phyloP scores from a whole-genome alignment of 352 stramenopile species.

The Blastocystis sp. region DNA sequence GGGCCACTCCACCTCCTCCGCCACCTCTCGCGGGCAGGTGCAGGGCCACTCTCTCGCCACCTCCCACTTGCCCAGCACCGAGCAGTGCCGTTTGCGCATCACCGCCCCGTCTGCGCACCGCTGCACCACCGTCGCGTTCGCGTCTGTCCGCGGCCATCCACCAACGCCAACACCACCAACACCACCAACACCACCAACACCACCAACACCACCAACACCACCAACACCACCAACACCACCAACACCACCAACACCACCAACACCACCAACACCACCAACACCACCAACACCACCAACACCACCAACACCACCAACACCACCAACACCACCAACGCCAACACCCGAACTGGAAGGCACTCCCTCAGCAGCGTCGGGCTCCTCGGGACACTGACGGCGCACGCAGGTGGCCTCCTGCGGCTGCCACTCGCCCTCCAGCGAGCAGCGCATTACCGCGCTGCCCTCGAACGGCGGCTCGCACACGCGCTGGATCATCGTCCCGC shows the following conservation, averaged over 20 bases:
- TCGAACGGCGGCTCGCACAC: neutral
- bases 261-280: no score
- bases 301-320: no score
- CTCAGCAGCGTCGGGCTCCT: neutral
- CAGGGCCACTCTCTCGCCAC: neutral
- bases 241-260: no score
- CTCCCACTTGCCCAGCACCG: neutral
- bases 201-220: no score
- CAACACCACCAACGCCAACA: no score
- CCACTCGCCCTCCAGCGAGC: neutral
- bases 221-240: no score
- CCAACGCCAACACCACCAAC: neutral
- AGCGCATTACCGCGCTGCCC: neutral
- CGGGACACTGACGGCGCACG: neutral
- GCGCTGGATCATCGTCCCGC: slow-evolving; percentile 34
- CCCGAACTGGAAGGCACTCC: no score
- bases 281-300: no score
- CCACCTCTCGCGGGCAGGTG: neutral
- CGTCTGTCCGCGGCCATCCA: neutral
- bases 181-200: no score
- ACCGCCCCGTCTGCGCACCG: neutral
- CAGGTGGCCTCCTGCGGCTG: neutral
- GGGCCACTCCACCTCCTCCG: neutral
- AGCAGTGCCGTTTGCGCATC: neutral
- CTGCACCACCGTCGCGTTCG: neutral